Conservation (phyloP, 306 rosid species). For the Amphicarpaea edgeworthii region DNA sequence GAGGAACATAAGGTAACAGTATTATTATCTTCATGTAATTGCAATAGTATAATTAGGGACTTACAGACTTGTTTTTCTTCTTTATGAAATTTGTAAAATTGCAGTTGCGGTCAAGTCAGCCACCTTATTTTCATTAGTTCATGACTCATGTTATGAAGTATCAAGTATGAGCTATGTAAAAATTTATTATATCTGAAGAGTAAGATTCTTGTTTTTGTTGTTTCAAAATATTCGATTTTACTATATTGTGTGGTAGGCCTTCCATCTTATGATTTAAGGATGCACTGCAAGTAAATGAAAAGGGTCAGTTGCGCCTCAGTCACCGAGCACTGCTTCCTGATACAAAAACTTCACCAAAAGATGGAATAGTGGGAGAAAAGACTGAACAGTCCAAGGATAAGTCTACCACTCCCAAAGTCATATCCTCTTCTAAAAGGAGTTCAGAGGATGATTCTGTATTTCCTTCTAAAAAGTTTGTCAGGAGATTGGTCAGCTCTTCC, state of each 20-base stretch:
- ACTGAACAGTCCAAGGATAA: constrained; percentile 52
- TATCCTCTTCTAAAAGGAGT: constrained; percentile 50
- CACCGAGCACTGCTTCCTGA: constrained; percentile 82
- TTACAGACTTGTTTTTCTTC: background rate
- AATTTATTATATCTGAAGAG: background rate
- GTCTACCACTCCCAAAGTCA: constrained; percentile 47
- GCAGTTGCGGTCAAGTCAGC: background rate
- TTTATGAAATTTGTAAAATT: background rate
- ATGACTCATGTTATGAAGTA: background rate
- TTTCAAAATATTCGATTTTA: constrained; percentile 35
- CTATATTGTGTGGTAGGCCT: constrained; percentile 1
- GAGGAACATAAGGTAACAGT: constrained; percentile 13
- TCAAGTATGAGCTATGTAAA: constrained; percentile 6
- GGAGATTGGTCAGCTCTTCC: constrained; percentile 59
- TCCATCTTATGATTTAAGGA: constrained; percentile 36
- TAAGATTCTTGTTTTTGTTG: constrained; percentile 7
- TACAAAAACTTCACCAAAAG: constrained; percentile 12
- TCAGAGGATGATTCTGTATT: constrained; percentile 55
- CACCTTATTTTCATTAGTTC: constrained; percentile 20
- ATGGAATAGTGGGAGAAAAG: constrained; percentile 49
- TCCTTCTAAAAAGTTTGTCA: constrained; percentile 68
- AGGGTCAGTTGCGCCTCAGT: constrained; percentile 97
- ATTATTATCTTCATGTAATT: background rate
- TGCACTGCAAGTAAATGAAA: constrained; percentile 77
- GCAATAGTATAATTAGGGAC: background rate